phyloP scores from a whole-genome alignment of 805 yeast genomes.

The Brettanomyces naardenensis region DNA sequence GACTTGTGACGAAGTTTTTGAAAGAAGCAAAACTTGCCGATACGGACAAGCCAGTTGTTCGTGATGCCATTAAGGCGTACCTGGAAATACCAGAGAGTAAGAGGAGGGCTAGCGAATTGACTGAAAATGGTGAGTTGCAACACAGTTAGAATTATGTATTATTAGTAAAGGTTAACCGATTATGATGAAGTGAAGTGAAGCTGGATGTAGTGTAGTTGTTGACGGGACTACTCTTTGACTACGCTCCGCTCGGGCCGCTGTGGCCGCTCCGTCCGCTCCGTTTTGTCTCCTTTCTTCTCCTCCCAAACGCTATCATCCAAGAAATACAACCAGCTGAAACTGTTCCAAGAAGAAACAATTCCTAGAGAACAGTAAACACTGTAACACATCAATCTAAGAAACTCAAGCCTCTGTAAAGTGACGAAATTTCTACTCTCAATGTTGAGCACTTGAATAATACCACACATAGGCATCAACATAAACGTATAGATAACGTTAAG shows the following conservation, averaged over 20 bases:
- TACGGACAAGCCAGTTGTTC: neutral
- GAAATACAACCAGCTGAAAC: slow-evolving; percentile 82
- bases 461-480: slow-evolving; percentile 59
- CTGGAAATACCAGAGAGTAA: neutral
- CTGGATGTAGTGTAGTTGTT: no score
- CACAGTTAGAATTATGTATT: no score
- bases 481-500: slow-evolving; percentile 57
- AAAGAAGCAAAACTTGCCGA: neutral
- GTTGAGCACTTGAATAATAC: slow-evolving; percentile 36
- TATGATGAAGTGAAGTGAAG: no score
- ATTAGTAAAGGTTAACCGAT: no score
- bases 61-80: neutral
- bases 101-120: neutral
- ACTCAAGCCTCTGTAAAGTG: slow-evolving; percentile 54
- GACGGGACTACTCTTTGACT: no score
- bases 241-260: no score
- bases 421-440: slow-evolving; percentile 47
- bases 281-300: slow-evolving; percentile 5
- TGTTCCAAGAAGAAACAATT: slow-evolving; percentile 78
- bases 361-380: slow-evolving; percentile 87
- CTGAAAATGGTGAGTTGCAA: no score
- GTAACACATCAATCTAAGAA: slow-evolving; percentile 69
- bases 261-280: no score
- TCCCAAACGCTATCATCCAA: slow-evolving; percentile 70
- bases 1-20: neutral